Base-by-base conservation (phyloP, 371 early-diverging fungal species). In the Mucor velutinosus region DNA sequence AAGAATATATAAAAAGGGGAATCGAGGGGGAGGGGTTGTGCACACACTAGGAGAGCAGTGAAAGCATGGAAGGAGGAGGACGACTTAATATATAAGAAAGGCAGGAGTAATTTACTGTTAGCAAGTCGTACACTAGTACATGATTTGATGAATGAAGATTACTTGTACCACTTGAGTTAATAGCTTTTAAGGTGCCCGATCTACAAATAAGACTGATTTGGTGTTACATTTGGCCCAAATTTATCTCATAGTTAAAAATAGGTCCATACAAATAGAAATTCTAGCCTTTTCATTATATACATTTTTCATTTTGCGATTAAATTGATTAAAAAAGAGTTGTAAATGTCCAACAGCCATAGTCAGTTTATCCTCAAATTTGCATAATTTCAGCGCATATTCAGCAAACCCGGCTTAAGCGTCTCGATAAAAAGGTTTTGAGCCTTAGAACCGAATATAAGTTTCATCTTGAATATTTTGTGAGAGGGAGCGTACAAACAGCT, bases 331-430 rank as follows among this genome's bases (percentile, higher is more conserved):
- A 30, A 51, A 33, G 7, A 7, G 33, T 7, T 4, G 21, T 29
- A 56, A 69, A 61, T 76, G 76, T 76, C 27, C 71, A 71, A 68
- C 66, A 45, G 76, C 70, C 70, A 76, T 67, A 76, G 76, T 76
- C 76, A 64, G 60, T 74, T 71, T 60, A 69, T 70, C 74, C 21
- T 76, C 76, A 70, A 76, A 74, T 64, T 76, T 71, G 74, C 76
- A 73, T 57, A 66, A 75, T 73, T 56, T 76, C 73, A 76, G 76
- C 74, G 70, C 68, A 66, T 74, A 69, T 76, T 76, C 73, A 70
- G 74, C 62, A 68, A 73, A 76, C 65, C 76, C 76, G 76, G 76
- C 76, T 76, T 76, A 65, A 66, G 72, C 75, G 66, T 72, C 58
- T 64, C 47, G 65, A 69, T 41, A 71, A 58, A 61, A 66, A 35